Percentiles rank a stretch among this genome's conserved stretches.
These are phyloP conservation scores for Corymbia citriodora DNA, from an alignment of 441 rosid species.

Conservation along the genomic window DNA sequence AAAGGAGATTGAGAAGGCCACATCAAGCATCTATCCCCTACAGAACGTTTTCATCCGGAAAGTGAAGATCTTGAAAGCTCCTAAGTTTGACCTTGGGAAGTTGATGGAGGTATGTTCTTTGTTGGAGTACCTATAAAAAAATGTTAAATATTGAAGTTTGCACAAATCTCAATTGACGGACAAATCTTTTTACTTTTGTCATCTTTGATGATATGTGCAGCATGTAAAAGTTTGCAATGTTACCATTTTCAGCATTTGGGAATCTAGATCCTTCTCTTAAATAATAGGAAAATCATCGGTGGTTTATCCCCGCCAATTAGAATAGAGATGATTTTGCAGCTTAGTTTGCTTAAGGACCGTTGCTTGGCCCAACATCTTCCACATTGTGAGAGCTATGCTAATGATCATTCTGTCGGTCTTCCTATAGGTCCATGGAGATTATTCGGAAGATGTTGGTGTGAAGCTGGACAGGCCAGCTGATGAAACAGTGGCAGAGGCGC, in stretches of 20 bases:
- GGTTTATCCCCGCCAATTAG: not conserved
- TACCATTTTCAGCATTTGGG: not conserved
- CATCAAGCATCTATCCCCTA: conserved; percentile 58
- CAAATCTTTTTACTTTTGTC: not conserved
- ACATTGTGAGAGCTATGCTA: not conserved
- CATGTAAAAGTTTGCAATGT: not conserved
- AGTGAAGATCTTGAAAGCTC: conserved; percentile 82
- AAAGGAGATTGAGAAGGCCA: conserved; percentile 71
- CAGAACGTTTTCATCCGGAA: conserved; percentile 77
- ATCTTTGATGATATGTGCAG: not conserved
- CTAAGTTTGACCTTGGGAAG: conserved; percentile 88
- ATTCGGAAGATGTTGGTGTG: conserved; percentile 75
- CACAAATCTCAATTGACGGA: not conserved
- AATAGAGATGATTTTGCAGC: not conserved
- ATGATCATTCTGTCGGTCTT: not conserved
- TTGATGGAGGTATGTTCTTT: conserved; percentile 55
- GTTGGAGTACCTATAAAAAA: not conserved
- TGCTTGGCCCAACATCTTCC: not conserved
- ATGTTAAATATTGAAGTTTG: not conserved
- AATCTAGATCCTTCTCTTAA: not conserved
- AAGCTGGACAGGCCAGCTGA: conserved; percentile 85
- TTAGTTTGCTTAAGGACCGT: not conserved
- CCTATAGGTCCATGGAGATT: conserved; percentile 78
- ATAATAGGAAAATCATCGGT: not conserved
- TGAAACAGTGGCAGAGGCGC: conserved; percentile 47